A percentile compares a stretch with the other conserved stretches of the same genome.
phyloP scores from a whole-genome alignment of 129 eudicot genomes.

The Lactuca sativa region DNA sequence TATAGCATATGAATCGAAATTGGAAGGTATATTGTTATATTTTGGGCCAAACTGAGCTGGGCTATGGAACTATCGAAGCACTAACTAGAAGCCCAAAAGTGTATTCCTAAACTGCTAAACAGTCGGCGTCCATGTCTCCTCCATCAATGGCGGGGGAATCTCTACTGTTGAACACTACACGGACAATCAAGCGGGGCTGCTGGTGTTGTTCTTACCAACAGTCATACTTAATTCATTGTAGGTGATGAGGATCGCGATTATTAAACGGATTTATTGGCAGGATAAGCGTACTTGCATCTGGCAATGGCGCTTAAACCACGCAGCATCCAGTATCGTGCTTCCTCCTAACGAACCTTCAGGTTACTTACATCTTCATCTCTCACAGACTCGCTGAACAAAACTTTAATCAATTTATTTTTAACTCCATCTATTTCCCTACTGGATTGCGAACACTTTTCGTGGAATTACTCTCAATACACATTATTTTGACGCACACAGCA shows the following conservation, averaged over 20 bases:
- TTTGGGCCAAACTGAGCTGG: not conserved
- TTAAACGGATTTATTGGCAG: constrained; percentile 13
- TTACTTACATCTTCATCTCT: not conserved
- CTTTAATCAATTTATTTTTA: not conserved
- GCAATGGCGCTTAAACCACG: constrained; percentile 29
- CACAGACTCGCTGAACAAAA: constrained; percentile 1
- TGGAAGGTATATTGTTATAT: not conserved
- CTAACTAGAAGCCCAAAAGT: not conserved
- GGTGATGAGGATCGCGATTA: constrained; percentile 14
- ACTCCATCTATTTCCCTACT: not conserved
- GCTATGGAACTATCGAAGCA: not conserved
- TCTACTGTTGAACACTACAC: not conserved
- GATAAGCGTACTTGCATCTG: constrained; percentile 5
- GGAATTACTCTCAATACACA: not conserved
- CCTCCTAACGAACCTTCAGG: constrained; percentile 27
- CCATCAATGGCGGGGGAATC: constrained; percentile 16
- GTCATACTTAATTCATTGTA: not conserved
- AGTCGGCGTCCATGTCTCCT: constrained; percentile 3
- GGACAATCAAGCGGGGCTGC: not conserved
- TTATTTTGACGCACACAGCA: not conserved
- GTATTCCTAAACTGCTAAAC: not conserved
- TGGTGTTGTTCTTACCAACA: not conserved
- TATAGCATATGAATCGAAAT: not conserved
- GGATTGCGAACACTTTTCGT: not conserved
- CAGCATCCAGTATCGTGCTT: constrained; percentile 15